These are phyloP conservation scores for Aspergillus sclerotioniger DNA, from an alignment of 495 filamentous ascomycete species.

Conservation along the genomic window DNA sequence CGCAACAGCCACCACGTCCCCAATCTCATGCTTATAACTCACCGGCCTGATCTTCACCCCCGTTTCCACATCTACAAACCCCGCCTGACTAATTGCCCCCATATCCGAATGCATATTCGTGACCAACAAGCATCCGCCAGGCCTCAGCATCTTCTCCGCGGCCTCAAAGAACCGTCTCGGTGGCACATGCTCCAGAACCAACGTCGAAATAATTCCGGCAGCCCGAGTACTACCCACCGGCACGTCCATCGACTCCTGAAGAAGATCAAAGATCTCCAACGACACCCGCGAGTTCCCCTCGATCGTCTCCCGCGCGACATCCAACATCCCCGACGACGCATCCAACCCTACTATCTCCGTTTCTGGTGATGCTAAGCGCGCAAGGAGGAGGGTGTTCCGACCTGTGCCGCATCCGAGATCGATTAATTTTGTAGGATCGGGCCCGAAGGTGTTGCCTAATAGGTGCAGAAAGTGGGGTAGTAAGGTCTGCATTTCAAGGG, in stretches of 20 bases:
- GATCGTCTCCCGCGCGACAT: conserved; percentile 43
- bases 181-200: conserved; percentile 69
- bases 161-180: conserved; percentile 55
- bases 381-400: conserved; percentile 61
- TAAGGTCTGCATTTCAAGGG: conserved; percentile 51
- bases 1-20: conserved; percentile 57
- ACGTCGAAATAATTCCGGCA: conserved; percentile 58
- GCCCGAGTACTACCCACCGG: conserved; percentile 21
- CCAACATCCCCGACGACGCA: conserved; percentile 54
- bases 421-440: conserved; percentile 38
- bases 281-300: conserved; percentile 7
- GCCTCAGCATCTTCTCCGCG: conserved; percentile 43
- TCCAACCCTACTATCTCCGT: conserved; percentile 48
- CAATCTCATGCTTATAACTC: conserved; percentile 58
- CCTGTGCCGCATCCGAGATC: conserved; percentile 72
- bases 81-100: conserved; percentile 62
- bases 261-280: conserved; percentile 34
- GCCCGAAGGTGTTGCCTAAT: conserved; percentile 20
- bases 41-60: conserved; percentile 61
- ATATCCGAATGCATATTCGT: conserved; percentile 77
- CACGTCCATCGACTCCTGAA: conserved; percentile 14
- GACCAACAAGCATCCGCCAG: conserved; percentile 55
- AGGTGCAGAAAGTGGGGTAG: conserved; percentile 52
- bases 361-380: conserved; percentile 23
- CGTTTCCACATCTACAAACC: conserved; percentile 58